These are phyloP conservation scores for Uronychia binucleata DNA, from an alignment of 73 alveolate genomes.

Conservation along the genomic window DNA sequence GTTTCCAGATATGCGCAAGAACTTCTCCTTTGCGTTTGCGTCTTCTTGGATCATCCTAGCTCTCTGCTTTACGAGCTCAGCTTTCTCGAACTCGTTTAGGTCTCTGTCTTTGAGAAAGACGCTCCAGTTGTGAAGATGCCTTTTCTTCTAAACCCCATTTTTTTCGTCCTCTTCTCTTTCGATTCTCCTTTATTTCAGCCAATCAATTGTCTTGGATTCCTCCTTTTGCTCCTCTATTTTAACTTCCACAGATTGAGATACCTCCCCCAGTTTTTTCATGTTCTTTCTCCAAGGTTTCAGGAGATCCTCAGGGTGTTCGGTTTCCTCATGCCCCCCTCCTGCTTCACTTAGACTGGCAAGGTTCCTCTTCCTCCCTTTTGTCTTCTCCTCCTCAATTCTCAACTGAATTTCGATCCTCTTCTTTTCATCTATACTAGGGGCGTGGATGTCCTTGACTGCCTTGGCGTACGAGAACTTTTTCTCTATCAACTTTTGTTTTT, in stretches of 20 bases:
- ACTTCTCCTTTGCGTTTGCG: neutral
- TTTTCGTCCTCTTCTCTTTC: neutral
- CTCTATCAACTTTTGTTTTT: neutral
- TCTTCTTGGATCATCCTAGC: neutral
- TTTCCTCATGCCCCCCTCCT: too few species aligned
- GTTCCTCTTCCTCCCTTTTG: neutral
- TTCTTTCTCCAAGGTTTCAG: neutral
- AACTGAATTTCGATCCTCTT: neutral
- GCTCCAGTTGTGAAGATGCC: neutral
- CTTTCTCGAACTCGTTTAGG: neutral
- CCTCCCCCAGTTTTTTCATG: neutral
- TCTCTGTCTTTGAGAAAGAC: neutral
- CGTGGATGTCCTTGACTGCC: neutral
- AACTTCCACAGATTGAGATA: neutral
- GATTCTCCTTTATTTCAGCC: neutral
- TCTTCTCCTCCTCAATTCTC: neutral
- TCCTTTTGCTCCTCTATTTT: neutral
- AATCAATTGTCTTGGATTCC: neutral
- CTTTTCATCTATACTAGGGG: neutral
- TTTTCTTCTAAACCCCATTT: neutral
- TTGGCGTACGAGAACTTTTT: neutral
- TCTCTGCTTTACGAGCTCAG: neutral
- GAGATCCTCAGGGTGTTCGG: neutral
- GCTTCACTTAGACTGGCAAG: neutral
- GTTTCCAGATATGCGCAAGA: neutral